Percentiles rank a stretch among this genome's conserved stretches.
These are phyloP conservation scores for Mycena metata DNA, from an alignment of 768 basidiomycete genomes.

Conservation along the genomic window DNA sequence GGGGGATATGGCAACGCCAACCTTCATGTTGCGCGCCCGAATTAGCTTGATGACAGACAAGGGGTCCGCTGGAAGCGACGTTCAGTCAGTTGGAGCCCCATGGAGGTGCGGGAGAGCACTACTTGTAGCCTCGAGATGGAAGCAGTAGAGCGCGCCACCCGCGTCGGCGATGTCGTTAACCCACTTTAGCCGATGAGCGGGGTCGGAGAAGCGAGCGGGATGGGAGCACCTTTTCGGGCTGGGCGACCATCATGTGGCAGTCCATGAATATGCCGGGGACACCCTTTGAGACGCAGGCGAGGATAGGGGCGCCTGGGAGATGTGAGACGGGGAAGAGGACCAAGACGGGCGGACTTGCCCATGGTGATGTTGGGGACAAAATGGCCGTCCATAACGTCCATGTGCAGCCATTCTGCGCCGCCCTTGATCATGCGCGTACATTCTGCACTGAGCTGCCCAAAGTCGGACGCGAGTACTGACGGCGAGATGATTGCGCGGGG, in stretches of 20 bases:
- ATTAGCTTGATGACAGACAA: constrained; percentile 84
- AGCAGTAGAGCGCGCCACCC: constrained; percentile 95
- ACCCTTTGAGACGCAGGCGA: constrained; percentile 86
- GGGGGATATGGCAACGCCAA: constrained; percentile 96
- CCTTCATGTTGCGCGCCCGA: constrained; percentile 88
- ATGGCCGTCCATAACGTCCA: constrained; percentile 99
- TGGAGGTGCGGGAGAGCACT: constrained; percentile 32
- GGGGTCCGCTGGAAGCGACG: constrained; percentile 66
- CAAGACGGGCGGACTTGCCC: constrained; percentile 65
- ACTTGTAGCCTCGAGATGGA: constrained; percentile 96
- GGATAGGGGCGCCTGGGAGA: constrained; percentile 83
- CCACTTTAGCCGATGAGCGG: constrained; percentile 71
- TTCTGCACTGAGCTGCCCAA: constrained; percentile 94
- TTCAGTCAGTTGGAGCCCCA: neutral
- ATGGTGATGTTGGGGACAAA: constrained; percentile 99
- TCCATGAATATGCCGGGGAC: constrained; percentile 99
- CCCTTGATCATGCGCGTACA: constrained; percentile 96
- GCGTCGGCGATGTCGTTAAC: constrained; percentile 96
- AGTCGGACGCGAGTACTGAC: constrained; percentile 97
- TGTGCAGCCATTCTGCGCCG: constrained; percentile 87
- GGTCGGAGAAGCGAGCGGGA: neutral
- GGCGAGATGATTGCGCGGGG: constrained; percentile 91
- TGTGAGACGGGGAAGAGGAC: constrained; percentile 24
- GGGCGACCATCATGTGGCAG: constrained; percentile 99
- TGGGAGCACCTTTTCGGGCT: constrained; percentile 83